Conservation (phyloP, 2,329 filamentous ascomycete genomes). For the Phialophora verrucosa region DNA sequence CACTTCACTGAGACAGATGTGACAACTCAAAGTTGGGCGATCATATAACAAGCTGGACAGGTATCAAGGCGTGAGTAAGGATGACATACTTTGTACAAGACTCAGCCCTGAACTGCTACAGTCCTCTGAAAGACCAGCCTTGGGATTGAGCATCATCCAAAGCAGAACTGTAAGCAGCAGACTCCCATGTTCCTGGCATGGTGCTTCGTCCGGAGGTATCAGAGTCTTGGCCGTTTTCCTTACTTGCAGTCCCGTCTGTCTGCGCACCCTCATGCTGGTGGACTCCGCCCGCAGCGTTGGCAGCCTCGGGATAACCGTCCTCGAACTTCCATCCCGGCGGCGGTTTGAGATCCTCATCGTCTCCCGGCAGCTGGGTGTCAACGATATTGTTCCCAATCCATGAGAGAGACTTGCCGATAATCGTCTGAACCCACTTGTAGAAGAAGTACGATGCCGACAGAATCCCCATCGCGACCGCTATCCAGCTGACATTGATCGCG, state of each 20-base stretch:
- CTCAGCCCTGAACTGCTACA: slow-evolving; percentile 14
- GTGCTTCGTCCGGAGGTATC: background rate
- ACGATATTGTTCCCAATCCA: slow-evolving; percentile 40
- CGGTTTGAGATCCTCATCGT: slow-evolving; percentile 40
- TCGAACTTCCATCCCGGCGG: slow-evolving; percentile 36
- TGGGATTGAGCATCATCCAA: slow-evolving; percentile 32
- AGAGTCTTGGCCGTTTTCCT: background rate
- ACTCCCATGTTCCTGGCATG: slow-evolving; percentile 25
- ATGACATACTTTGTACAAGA: slow-evolving; percentile 1
- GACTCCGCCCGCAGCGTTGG: background rate
- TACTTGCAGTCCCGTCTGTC: background rate
- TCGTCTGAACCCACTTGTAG: slow-evolving; percentile 38
- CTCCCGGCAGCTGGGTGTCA: slow-evolving; percentile 39
- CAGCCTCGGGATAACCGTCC: slow-evolving; percentile 12
- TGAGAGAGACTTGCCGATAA: slow-evolving; percentile 36
- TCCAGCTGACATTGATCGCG: slow-evolving; percentile 77
- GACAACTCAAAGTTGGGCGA: slow-evolving; percentile 41
- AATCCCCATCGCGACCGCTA: slow-evolving; percentile 79
- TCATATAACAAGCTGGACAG: slow-evolving; percentile 1
- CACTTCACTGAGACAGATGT: slow-evolving; percentile 39
- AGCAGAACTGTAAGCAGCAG: slow-evolving; percentile 26
- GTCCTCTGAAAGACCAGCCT: slow-evolving; percentile 37
- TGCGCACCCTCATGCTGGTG: background rate
- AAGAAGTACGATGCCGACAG: slow-evolving; percentile 38
- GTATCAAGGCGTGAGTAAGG: background rate